Evolutionary conservation across 805 yeast species (phyloP).

Genomic region (Pichia manshurica): DNA sequence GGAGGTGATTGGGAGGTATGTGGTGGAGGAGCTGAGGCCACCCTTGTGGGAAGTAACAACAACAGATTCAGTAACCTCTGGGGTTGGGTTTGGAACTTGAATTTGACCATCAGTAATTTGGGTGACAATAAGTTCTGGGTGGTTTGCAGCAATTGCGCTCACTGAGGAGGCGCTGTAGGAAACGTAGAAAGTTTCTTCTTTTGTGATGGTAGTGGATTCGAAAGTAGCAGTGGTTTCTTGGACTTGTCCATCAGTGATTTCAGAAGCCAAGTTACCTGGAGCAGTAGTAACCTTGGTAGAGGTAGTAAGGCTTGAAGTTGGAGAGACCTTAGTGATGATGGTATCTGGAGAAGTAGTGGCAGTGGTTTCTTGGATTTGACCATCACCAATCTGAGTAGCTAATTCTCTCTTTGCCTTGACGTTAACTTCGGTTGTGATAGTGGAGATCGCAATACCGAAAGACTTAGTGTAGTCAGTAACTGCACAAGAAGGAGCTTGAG

Average conservation of each 20-base stretch:
- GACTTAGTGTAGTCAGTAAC: conserved; percentile 48
- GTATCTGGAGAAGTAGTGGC: conserved; percentile 16
- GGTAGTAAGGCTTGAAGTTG: conserved; percentile 18
- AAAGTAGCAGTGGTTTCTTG: conserved; percentile 34
- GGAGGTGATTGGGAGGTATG: conserved; percentile 35
- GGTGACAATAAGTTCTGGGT: conserved; percentile 13
- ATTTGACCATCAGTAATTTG: conserved; percentile 39
- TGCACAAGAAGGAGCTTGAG: conserved; percentile 42
- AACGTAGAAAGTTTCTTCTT: conserved; percentile 31
- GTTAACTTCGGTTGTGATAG: conserved; percentile 37
- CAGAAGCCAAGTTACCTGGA: conserved; percentile 30
- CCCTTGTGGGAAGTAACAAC: conserved; percentile 19
- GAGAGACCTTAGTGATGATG: neutral
- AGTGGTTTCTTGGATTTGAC: conserved; percentile 39
- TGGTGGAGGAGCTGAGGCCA: conserved; percentile 31
- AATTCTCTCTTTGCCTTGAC: conserved; percentile 29
- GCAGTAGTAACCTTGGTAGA: conserved; percentile 15
- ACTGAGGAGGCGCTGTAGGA: conserved; percentile 29
- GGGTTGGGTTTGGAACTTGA: conserved; percentile 34
- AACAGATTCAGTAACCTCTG: conserved; percentile 27
- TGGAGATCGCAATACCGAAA: conserved; percentile 68
- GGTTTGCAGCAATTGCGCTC: conserved; percentile 29
- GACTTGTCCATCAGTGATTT: conserved; percentile 44
- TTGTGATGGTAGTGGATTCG: conserved; percentile 18
- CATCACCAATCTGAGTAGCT: conserved; percentile 42